phyloP scores from a whole-genome alignment of 139 green algal genomes.

The Chlorella ohadii region DNA sequence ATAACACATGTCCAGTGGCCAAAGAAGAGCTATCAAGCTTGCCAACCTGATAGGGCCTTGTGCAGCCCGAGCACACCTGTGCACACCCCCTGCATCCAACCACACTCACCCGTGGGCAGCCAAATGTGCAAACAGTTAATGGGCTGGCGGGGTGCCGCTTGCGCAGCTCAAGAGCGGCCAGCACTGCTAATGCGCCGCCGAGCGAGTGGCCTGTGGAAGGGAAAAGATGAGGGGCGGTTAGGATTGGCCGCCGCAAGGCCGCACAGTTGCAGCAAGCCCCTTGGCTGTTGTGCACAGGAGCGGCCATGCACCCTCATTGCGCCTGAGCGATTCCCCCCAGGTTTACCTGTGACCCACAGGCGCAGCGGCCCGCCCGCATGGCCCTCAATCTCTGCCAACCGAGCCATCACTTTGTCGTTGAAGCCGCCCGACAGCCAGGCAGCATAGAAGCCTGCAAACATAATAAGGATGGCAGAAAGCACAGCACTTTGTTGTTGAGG shows the following conservation, averaged over 20 bases:
- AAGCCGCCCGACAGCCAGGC: slow-evolving; percentile 4
- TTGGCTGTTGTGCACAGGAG: too few species aligned
- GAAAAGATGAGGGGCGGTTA: not conserved
- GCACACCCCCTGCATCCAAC: too few species aligned
- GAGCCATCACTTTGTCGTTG: not conserved
- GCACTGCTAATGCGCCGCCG: slow-evolving; percentile 2
- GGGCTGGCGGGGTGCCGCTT: not conserved
- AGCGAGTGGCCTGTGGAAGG: slow-evolving; percentile 8
- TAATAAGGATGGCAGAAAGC: too few species aligned
- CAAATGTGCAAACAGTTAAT: slow-evolving; percentile 66
- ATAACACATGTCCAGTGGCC: too few species aligned
- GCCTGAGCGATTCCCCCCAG: too few species aligned
- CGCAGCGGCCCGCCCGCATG: not conserved
- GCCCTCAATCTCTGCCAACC: not conserved
- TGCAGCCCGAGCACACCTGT: too few species aligned
- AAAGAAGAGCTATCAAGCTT: too few species aligned
- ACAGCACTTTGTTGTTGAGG: slow-evolving; percentile 2
- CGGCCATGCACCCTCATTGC: too few species aligned
- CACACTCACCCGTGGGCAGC: slow-evolving; percentile 71
- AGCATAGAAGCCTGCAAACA: not conserved
- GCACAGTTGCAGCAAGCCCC: too few species aligned
- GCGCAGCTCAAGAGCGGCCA: not conserved
- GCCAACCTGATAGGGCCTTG: too few species aligned
- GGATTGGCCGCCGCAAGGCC: too few species aligned
- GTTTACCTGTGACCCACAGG: slow-evolving; percentile 4